Percentiles rank a stretch among this genome's conserved stretches.
Evolutionary conservation across 257 asterid species (phyloP).

Genomic region (Voacanga thouarsii): DNA sequence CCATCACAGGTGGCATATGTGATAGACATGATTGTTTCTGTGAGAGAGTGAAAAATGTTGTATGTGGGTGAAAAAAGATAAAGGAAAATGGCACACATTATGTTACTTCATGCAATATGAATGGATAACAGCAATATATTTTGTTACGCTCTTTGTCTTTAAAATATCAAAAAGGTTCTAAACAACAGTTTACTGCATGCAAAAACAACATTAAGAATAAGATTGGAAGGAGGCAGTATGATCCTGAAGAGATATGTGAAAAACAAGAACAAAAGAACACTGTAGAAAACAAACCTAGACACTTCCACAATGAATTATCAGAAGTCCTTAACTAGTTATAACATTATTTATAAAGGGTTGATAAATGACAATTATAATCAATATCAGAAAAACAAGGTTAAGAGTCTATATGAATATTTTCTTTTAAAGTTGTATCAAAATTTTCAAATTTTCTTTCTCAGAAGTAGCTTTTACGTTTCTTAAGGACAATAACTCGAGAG

Average conservation of each 20-base stretch:
- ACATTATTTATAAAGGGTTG: background rate
- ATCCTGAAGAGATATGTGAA: background rate
- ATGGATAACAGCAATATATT: no score
- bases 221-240: background rate
- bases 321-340: background rate
- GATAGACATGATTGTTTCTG: background rate
- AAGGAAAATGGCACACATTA: background rate
- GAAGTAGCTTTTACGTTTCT: background rate
- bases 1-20: background rate
- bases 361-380: background rate
- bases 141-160: background rate
- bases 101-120: background rate
- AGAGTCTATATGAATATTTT: background rate
- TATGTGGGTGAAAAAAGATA: no score
- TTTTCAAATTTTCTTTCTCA: background rate
- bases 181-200: background rate
- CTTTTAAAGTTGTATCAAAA: background rate
- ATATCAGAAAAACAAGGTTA: background rate
- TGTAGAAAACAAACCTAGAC: background rate
- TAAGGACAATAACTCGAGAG: background rate
- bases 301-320: background rate
- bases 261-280: background rate
- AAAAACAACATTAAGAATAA: background rate
- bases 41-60: background rate
- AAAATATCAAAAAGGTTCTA: background rate